A percentile compares a stretch with the other conserved stretches of the same genome.
These are phyloP conservation scores for Dioscorea dumetorum DNA, from an alignment of 106 monocot species.

Conservation along the genomic window DNA sequence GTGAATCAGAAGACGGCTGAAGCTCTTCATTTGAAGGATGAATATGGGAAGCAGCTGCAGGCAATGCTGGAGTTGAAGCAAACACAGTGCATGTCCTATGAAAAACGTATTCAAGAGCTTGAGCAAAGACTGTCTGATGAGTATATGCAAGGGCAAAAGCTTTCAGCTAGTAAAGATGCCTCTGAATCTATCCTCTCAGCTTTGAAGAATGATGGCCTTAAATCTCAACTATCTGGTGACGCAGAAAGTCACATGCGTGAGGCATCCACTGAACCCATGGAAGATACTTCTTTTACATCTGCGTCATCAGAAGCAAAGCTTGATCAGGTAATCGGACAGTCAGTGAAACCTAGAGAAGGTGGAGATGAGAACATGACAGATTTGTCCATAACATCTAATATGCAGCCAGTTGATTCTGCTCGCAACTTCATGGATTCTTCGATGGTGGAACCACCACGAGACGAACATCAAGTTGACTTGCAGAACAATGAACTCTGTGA, in stretches of 20 bases:
- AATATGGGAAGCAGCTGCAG: conserved; percentile 71
- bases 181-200: conserved; percentile 29
- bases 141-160: conserved; percentile 48
- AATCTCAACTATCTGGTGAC: conserved; percentile 37
- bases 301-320: conserved; percentile 33
- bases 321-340: conserved; percentile 16
- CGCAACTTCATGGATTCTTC: conserved; percentile 64
- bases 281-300: conserved; percentile 66
- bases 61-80: conserved; percentile 59
- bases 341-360: conserved; percentile 53
- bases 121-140: conserved; percentile 71
- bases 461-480: conserved; percentile 18
- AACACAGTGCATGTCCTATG: conserved; percentile 57
- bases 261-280: conserved; percentile 63
- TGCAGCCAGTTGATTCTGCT: conserved; percentile 17
- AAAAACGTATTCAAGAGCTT: conserved; percentile 84
- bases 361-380: conserved; percentile 96
- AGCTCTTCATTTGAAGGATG: conserved; percentile 75
- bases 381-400: conserved; percentile 32
- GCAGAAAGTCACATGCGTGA: conserved; percentile 39
- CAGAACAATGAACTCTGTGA: conserved; percentile 9
- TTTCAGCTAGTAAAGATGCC: conserved; percentile 25
- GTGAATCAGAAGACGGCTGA: conserved; percentile 73
- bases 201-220: conserved; percentile 33
- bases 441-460: conserved; percentile 51